Base-by-base conservation (phyloP, 352 stramenopile species). In the Phytophthora nicotianae region DNA sequence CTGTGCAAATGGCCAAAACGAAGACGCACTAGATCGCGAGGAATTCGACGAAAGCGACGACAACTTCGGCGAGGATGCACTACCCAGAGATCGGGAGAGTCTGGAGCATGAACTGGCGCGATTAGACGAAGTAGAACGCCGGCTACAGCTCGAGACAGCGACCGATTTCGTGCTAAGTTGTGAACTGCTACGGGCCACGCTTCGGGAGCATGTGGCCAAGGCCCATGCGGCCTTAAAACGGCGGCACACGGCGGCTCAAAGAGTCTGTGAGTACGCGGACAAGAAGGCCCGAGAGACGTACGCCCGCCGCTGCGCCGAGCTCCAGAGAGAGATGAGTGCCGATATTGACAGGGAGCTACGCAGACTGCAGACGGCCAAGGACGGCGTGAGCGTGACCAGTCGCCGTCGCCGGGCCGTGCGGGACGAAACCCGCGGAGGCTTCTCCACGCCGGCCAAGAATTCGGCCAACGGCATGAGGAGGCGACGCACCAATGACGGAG, bases 371-470 rank as follows among this genome's bases (percentile, higher is more conserved):
- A 83, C 72, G 24, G 72, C 81, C 23, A 81, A 84, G 43, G 79
- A 88, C 29, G 81, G 77, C 17, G 81, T 90, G 23, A 86, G 79
- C 13, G 79, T 90, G 23, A 89, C 81, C 59, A 84, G 81, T 68
- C 73, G 81, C 20, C 75, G 81, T 7, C 77, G 81, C 5, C 64
- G 71, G 38, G 63, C 62, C 4, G 59, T 71, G 24, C 61, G 56
- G 33, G 69, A 72, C 41, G 61, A 70, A n/a, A 63, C 46, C 9
- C 35, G 49, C 26, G 21, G 38, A 41, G 40, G 46, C 21, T 61
- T 60, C 37, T 65, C 46, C 8, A 57, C 61, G 11, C 54, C 60
- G 10, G 51, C 43, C 46, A 74, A 53, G 35, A 67, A 38, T 20
- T 19, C 65, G 8, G 38, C 42, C 26, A 74, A 51, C 27, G 51